Evolutionary conservation across 2,329 filamentous ascomycete species (phyloP).

Genomic region (Sporothrix globosa): DNA sequence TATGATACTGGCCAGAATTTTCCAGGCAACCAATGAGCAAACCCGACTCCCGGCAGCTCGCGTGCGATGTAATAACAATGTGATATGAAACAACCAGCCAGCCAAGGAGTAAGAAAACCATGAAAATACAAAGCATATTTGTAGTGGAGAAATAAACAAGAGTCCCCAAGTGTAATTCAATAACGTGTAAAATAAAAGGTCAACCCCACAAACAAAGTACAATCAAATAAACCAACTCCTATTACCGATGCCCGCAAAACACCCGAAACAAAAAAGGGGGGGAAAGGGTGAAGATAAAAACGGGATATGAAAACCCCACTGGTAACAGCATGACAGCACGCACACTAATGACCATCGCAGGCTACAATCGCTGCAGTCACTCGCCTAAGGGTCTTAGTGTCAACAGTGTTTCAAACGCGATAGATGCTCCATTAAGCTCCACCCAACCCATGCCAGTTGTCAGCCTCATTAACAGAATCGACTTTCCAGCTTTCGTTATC

Average conservation of each 20-base stretch:
- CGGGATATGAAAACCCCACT: not conserved
- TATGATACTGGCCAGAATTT: not conserved
- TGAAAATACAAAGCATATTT: not conserved
- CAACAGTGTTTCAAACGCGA: too few species aligned
- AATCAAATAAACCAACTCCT: too few species aligned
- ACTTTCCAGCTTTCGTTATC: conserved; percentile 41
- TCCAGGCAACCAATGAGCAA: not conserved
- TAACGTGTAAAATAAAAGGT: too few species aligned
- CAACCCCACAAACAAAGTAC: too few species aligned
- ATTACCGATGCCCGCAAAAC: too few species aligned
- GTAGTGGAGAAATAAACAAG: too few species aligned
- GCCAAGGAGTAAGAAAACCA: not conserved
- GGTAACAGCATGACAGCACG: too few species aligned
- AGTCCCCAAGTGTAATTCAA: too few species aligned
- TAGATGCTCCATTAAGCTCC: not conserved
- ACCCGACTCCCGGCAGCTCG: not conserved
- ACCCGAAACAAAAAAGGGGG: too few species aligned
- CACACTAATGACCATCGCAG: too few species aligned
- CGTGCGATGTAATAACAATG: not conserved
- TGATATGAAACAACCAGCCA: not conserved
- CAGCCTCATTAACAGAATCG: conserved; percentile 36
- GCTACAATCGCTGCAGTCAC: not conserved
- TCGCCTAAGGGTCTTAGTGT: not conserved
- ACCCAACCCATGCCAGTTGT: conserved; percentile 37
- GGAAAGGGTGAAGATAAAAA: not conserved